Evolutionary conservation across 306 rosid species (phyloP).

Genomic region (Carpinus fangiana): DNA sequence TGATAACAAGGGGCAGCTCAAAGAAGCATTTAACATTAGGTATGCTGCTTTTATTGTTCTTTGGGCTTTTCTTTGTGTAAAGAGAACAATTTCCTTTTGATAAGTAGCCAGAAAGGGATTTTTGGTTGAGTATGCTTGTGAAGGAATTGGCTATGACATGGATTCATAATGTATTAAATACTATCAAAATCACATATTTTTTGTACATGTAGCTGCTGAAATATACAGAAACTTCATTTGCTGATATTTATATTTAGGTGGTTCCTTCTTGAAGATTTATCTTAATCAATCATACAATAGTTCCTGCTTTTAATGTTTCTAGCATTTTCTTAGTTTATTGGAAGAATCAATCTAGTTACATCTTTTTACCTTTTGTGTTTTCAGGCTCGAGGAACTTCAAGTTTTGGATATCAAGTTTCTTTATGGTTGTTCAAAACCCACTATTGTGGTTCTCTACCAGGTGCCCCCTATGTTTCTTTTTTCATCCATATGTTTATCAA

Average conservation of each 20-base stretch:
- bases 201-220: too few relatives aligned
- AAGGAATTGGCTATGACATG: background rate
- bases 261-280: background rate
- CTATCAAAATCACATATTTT: background rate
- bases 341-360: background rate
- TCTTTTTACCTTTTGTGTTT: conserved; percentile 24
- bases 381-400: conserved; percentile 99
- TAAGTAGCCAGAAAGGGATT: conserved; percentile 9
- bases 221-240: too few relatives aligned
- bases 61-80: background rate
- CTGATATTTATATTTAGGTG: background rate
- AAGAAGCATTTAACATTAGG: conserved; percentile 98
- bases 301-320: background rate
- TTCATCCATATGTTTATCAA: conserved; percentile 4
- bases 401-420: conserved; percentile 97
- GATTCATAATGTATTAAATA: conserved; percentile 14
- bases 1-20: conserved; percentile 93
- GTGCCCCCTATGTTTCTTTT: conserved; percentile 29
- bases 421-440: conserved; percentile 92
- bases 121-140: conserved; percentile 11
- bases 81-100: too few relatives aligned
- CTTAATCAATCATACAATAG: background rate
- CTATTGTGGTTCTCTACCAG: conserved; percentile 98
- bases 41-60: conserved; percentile 31
- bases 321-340: background rate